These are phyloP conservation scores for Globomyces sp. DNA, from an alignment of 371 early-diverging fungal species.

Conservation along the genomic window DNA sequence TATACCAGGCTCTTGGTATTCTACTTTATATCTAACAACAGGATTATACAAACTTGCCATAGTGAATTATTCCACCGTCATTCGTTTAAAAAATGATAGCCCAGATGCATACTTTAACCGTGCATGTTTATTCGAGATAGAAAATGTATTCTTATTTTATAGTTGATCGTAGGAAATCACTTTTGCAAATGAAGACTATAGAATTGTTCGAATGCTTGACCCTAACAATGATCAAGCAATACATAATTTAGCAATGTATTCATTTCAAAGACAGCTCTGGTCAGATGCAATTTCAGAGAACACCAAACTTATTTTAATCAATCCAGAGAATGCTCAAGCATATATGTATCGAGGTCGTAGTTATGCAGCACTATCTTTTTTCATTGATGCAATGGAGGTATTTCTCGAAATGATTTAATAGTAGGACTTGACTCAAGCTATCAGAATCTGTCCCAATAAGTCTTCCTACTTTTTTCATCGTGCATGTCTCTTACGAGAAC, in stretches of 20 bases:
- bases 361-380: conserved; percentile 38
- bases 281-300: conserved; percentile 46
- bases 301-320: conserved; percentile 37
- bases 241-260: conserved; percentile 46
- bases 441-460: conserved; percentile 42
- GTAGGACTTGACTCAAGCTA: conserved; percentile 44
- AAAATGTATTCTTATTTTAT: conserved; percentile 33
- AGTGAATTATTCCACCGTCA: conserved; percentile 50
- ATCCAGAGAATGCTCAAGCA: conserved; percentile 38
- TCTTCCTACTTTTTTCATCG: conserved; percentile 43
- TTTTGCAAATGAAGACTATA: conserved; percentile 52
- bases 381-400: conserved; percentile 41
- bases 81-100: conserved; percentile 45
- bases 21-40: conserved; percentile 8
- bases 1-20: conserved; percentile 40
- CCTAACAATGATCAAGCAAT: conserved; percentile 49
- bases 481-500: conserved; percentile 45
- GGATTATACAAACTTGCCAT: conserved; percentile 45
- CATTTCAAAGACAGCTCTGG: conserved; percentile 48
- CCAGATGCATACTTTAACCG: conserved; percentile 50
- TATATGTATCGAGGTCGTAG: conserved; percentile 42
- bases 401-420: background rate
- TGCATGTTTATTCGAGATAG: conserved; percentile 47
- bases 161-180: conserved; percentile 37
- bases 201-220: conserved; percentile 49